Evolutionary conservation across 2,329 filamentous ascomycete genomes (phyloP).

Genomic region (Talaromyces rugulosus): DNA sequence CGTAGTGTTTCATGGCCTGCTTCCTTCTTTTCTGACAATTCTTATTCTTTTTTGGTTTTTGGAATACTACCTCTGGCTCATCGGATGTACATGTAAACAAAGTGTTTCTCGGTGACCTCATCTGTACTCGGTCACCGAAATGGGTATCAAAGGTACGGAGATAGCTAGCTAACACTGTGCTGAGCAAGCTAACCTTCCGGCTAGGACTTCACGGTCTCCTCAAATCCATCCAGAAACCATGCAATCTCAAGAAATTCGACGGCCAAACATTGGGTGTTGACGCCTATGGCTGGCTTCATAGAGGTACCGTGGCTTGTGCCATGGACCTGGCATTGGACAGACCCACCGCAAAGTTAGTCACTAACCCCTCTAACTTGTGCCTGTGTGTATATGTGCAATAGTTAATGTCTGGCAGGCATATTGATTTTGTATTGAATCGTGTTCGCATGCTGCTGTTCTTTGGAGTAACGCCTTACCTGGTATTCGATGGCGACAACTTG

Average conservation of each 20-base stretch:
- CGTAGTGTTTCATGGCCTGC: background rate
- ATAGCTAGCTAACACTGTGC: conserved; percentile 4
- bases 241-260: conserved; percentile 77
- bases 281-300: conserved; percentile 96
- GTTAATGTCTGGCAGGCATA: conserved; percentile 57
- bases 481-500: conserved; percentile 93
- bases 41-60: conserved; percentile 13
- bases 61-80: conserved; percentile 1
- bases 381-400: background rate
- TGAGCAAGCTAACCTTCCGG: conserved; percentile 1
- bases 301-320: conserved; percentile 84
- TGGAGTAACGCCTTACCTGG: conserved; percentile 86
- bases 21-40: conserved; percentile 4
- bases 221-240: conserved; percentile 92
- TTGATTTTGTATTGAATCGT: conserved; percentile 84
- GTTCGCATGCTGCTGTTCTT: conserved; percentile 94
- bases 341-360: conserved; percentile 76
- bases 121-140: conserved; percentile 26
- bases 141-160: conserved; percentile 44
- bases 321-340: conserved; percentile 85
- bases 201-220: conserved; percentile 81
- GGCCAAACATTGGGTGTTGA: conserved; percentile 93
- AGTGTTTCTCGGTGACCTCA: conserved; percentile 24
- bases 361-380: conserved; percentile 8
- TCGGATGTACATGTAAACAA: conserved; percentile 23